These are phyloP conservation scores for Petunia axillaris DNA, from an alignment of 257 asterid genomes.

Conservation along the genomic window DNA sequence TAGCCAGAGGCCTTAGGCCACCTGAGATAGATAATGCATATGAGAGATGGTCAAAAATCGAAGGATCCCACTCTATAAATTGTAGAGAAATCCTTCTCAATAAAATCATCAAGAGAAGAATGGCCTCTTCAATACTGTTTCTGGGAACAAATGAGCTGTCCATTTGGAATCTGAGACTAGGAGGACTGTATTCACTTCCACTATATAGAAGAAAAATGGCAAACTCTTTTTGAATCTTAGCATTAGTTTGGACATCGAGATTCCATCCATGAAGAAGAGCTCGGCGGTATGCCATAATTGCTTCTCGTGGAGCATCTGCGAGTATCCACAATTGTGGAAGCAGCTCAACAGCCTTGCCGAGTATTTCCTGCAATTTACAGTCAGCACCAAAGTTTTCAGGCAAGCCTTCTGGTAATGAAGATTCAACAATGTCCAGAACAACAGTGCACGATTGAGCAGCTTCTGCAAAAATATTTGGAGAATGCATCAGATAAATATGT, in stretches of 20 bases:
- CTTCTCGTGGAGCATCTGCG: conserved; percentile 69
- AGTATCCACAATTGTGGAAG: conserved; percentile 91
- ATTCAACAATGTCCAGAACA: conserved; percentile 89
- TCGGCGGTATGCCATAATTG: conserved; percentile 78
- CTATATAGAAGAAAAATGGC: conserved; percentile 81
- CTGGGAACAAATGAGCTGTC: conserved; percentile 78
- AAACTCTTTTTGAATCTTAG: conserved; percentile 80
- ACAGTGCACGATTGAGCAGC: conserved; percentile 95
- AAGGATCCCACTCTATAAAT: conserved; percentile 82
- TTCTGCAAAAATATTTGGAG: conserved; percentile 68
- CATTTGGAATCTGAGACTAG: conserved; percentile 71
- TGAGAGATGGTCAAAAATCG: conserved; percentile 77
- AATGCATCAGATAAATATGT: conserved; percentile 31
- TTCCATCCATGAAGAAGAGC: conserved; percentile 87
- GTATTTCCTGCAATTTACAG: conserved; percentile 86
- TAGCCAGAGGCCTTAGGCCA: conserved; percentile 69
- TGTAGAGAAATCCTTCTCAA: conserved; percentile 59
- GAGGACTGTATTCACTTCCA: conserved; percentile 74
- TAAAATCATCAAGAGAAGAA: conserved; percentile 78
- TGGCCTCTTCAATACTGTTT: conserved; percentile 82
- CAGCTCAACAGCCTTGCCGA: conserved; percentile 78
- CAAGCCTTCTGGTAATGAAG: conserved; percentile 86
- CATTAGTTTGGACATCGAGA: conserved; percentile 69
- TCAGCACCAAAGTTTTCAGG: conserved; percentile 86
- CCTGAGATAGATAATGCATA: conserved; percentile 82